These are phyloP conservation scores for Protostelium mycophagum DNA, from an alignment of 78 protist species.

Conservation along the genomic window DNA sequence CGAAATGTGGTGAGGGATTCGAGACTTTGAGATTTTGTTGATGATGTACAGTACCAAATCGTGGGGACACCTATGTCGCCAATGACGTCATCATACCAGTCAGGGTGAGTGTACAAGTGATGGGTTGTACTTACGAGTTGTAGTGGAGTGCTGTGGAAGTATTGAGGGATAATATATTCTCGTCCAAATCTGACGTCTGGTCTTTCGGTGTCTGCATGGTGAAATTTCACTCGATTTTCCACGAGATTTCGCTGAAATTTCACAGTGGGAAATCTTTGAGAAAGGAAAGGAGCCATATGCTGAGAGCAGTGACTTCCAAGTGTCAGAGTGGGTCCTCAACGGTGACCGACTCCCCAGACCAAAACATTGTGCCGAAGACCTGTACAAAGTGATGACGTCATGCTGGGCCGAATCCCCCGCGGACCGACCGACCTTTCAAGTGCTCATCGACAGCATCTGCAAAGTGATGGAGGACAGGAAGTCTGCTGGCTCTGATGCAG, in stretches of 20 bases:
- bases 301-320: not conserved
- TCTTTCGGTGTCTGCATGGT: not conserved
- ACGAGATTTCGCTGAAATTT: not conserved
- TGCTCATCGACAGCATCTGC: not conserved
- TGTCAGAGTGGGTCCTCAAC: not conserved
- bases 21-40: not conserved
- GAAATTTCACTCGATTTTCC: not conserved
- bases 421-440: not conserved
- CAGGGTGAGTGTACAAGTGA: not conserved
- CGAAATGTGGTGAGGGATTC: not conserved
- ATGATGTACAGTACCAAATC: not conserved
- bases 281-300: not conserved
- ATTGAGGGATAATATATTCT: not conserved
- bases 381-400: not conserved
- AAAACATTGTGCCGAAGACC: not conserved
- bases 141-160: not conserved
- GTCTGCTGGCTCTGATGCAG: not conserved
- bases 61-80: not conserved
- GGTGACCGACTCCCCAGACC: not conserved
- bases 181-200: not conserved
- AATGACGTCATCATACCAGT: not conserved
- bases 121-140: not conserved
- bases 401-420: not conserved
- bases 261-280: not conserved
- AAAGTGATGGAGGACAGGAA: not conserved